Percentiles rank a stretch among this genome's conserved stretches.
phyloP scores from a whole-genome alignment of 805 yeast species.

The Kockiozyma suomiensis region DNA sequence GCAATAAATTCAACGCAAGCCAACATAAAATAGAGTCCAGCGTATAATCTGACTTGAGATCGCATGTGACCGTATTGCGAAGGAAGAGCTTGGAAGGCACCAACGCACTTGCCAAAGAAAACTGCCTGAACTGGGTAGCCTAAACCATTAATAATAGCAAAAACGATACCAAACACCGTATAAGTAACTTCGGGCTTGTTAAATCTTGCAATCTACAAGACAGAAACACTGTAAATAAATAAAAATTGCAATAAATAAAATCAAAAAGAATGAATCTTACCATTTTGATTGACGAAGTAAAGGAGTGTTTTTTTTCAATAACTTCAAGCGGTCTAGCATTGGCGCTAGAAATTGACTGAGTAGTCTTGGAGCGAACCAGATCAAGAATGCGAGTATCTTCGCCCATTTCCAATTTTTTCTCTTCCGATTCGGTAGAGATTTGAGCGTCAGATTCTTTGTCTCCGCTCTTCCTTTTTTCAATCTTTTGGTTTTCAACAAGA shows the following conservation, averaged over 20 bases:
- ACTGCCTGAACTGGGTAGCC: slow-evolving; percentile 25
- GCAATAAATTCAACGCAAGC: slow-evolving; percentile 45
- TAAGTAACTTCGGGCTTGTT: slow-evolving; percentile 15
- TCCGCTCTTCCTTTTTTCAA: slow-evolving; percentile 4
- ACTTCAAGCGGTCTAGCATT: neutral
- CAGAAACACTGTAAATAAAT: neutral
- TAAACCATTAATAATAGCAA: slow-evolving; percentile 29
- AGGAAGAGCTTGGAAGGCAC: slow-evolving; percentile 39
- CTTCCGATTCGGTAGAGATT: slow-evolving; percentile 1
- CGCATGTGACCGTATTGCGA: slow-evolving; percentile 41
- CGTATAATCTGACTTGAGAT: slow-evolving; percentile 44
- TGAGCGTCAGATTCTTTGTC: neutral
- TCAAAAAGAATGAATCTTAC: neutral
- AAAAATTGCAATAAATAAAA: neutral
- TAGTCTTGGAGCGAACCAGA: slow-evolving; percentile 19
- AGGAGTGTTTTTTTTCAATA: neutral
- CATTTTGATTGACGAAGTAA: neutral
- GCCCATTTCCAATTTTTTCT: slow-evolving; percentile 5
- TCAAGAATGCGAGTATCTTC: slow-evolving; percentile 28
- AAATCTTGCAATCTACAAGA: neutral
- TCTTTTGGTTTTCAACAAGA: slow-evolving; percentile 45
- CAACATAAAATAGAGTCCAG: slow-evolving; percentile 44
- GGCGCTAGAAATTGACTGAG: slow-evolving; percentile 22
- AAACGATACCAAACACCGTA: slow-evolving; percentile 8
- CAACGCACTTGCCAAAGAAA: slow-evolving; percentile 27